phyloP scores from a whole-genome alignment of 2,329 filamentous ascomycete species.

The Beauveria sp. region DNA sequence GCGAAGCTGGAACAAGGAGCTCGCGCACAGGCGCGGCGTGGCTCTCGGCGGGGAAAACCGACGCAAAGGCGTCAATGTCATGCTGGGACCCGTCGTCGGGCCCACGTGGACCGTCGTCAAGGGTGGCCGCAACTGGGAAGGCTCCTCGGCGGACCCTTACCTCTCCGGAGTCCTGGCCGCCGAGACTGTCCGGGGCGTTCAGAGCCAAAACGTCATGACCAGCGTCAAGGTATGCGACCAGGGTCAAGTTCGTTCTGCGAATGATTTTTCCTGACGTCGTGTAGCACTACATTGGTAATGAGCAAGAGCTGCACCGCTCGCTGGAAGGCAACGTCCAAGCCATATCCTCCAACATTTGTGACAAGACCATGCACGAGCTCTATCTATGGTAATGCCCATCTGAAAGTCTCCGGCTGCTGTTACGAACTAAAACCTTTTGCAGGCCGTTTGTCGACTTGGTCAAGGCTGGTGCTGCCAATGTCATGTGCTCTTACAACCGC shows the following conservation, averaged over 20 bases:
- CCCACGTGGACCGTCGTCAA: slow-evolving; percentile 62
- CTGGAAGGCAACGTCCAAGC: slow-evolving; percentile 50
- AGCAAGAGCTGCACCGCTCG: slow-evolving; percentile 68
- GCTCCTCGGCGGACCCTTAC: slow-evolving; percentile 62
- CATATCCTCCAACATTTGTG: slow-evolving; percentile 51
- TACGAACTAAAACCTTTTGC: not conserved
- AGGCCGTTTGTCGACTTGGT: slow-evolving; percentile 64
- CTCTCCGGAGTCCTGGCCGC: slow-evolving; percentile 64
- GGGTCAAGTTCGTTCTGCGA: fast-evolving
- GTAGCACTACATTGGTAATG: slow-evolving; percentile 64
- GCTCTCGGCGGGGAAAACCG: slow-evolving; percentile 5
- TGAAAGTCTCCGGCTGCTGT: not conserved
- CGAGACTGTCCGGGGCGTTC: slow-evolving; percentile 66
- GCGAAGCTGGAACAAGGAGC: slow-evolving; percentile 44
- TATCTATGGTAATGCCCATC: slow-evolving; percentile 50
- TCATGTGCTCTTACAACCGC: slow-evolving; percentile 62
- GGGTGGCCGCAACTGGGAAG: slow-evolving; percentile 70
- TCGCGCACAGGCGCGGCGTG: not conserved
- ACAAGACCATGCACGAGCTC: slow-evolving; percentile 52
- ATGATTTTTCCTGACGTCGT: slow-evolving; percentile 22
- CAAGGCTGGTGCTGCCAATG: slow-evolving; percentile 47
- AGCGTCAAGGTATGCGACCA: slow-evolving; percentile 48
- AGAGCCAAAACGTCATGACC: slow-evolving; percentile 71
- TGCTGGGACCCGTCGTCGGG: slow-evolving; percentile 63
- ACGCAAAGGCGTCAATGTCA: slow-evolving; percentile 48